These are phyloP conservation scores for Lepiota brunneoincarnata DNA, from an alignment of 768 basidiomycete genomes.

Conservation along the genomic window DNA sequence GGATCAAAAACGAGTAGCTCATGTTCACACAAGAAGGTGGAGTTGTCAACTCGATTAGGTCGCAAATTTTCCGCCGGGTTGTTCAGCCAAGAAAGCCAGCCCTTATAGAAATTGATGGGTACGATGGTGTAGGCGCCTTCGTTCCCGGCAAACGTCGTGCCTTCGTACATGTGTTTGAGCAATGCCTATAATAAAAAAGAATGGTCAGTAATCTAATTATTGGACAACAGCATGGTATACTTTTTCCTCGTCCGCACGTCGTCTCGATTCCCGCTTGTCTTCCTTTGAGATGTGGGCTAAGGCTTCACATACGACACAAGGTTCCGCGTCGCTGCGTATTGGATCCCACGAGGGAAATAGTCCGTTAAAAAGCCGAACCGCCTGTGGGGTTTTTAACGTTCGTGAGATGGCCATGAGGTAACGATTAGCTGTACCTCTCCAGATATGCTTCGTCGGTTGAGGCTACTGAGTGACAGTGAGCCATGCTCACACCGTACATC, in stretches of 20 bases:
- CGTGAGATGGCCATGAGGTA: not conserved
- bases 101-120: constrained; percentile 56
- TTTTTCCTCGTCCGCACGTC: constrained; percentile 78
- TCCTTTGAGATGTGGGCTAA: constrained; percentile 53
- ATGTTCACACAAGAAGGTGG: constrained; percentile 67
- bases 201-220: not conserved
- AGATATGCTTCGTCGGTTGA: constrained; percentile 62
- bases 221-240: constrained; percentile 27
- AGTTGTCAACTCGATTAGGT: constrained; percentile 63
- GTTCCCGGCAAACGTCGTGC: constrained; percentile 43
- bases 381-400: constrained; percentile 35
- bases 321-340: constrained; percentile 43
- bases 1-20: constrained; percentile 63
- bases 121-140: constrained; percentile 50
- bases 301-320: constrained; percentile 65
- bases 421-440: constrained; percentile 39
- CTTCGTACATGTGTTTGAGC: constrained; percentile 62
- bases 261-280: constrained; percentile 60
- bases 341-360: constrained; percentile 70
- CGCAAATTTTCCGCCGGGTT: constrained; percentile 52
- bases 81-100: constrained; percentile 70
- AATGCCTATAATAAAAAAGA: constrained; percentile 42
- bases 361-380: constrained; percentile 46
- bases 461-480: constrained; percentile 49
- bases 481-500: constrained; percentile 78